These are phyloP conservation scores for Pseudocercospora fuligena DNA, from an alignment of 2,329 filamentous ascomycete genomes.

Conservation along the genomic window DNA sequence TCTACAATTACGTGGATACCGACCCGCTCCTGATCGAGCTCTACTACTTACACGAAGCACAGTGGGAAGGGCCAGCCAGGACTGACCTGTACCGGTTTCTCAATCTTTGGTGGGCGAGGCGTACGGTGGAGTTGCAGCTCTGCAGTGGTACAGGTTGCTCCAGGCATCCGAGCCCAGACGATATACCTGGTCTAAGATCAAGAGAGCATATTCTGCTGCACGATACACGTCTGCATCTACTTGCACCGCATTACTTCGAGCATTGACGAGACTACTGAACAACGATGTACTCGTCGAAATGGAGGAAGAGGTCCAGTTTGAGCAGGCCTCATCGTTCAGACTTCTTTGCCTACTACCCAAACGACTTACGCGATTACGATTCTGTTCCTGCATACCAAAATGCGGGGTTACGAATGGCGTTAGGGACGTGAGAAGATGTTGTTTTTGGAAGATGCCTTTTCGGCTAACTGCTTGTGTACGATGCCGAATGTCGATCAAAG, in stretches of 20 bases:
- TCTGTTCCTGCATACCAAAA: background rate
- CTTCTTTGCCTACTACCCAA: no score
- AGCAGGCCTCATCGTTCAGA: no score
- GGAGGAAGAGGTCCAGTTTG: no score
- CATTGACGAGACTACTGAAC: no score
- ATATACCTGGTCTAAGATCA: conserved; percentile 1
- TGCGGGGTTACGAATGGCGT: background rate
- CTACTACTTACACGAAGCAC: conserved; percentile 15
- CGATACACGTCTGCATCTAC: background rate
- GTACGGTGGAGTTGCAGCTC: conserved; percentile 4
- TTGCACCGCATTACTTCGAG: no score
- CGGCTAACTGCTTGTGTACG: background rate
- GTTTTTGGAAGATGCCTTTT: background rate
- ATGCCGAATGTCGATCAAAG: background rate
- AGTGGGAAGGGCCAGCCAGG: background rate
- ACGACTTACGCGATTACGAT: no score
- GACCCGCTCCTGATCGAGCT: background rate
- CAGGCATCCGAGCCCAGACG: conserved; percentile 10
- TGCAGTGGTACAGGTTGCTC: background rate
- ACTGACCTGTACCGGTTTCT: conserved; percentile 14
- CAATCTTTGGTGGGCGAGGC: conserved; percentile 13
- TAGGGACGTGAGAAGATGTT: background rate
- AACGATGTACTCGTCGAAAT: no score
- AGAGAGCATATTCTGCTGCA: background rate
- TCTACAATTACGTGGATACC: background rate